A percentile compares a stretch with the other conserved stretches of the same genome.
phyloP scores from a whole-genome alignment of 495 filamentous ascomycete species.

The Antarctomyces pellizariae region DNA sequence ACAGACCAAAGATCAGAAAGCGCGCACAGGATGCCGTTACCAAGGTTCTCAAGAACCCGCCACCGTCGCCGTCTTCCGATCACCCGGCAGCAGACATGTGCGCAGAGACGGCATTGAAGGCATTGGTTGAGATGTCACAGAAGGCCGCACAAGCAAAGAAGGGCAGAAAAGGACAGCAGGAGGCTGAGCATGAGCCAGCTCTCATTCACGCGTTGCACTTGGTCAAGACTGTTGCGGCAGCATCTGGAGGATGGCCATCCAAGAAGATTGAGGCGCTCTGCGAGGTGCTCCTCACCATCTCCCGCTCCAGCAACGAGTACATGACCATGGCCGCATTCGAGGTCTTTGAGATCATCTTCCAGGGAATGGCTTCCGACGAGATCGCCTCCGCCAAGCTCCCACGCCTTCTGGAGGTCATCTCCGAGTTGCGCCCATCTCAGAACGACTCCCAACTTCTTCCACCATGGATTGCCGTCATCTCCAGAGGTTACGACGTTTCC shows the following conservation, averaged over 20 bases:
- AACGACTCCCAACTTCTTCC: constrained; percentile 84
- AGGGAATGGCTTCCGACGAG: constrained; percentile 57
- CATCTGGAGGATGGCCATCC: constrained; percentile 89
- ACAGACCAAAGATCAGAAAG: constrained; percentile 85
- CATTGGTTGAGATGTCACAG: constrained; percentile 40
- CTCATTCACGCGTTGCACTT: constrained; percentile 82
- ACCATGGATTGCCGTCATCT: constrained; percentile 88
- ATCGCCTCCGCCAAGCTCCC: constrained; percentile 73
- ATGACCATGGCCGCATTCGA: constrained; percentile 91
- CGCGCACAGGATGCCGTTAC: constrained; percentile 74
- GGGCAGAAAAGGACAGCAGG: constrained; percentile 34
- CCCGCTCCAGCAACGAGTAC: constrained; percentile 72
- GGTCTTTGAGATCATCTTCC: constrained; percentile 89
- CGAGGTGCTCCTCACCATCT: constrained; percentile 68
- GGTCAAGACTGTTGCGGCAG: constrained; percentile 63
- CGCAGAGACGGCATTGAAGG: constrained; percentile 65
- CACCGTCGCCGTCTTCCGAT: constrained; percentile 73
- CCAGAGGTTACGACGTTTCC: constrained; percentile 81
- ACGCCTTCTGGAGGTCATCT: constrained; percentile 61
- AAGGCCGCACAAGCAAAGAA: constrained; percentile 35
- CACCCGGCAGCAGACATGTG: constrained; percentile 92
- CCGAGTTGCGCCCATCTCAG: constrained; percentile 66
- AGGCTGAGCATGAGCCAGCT: constrained; percentile 44
- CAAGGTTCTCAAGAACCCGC: constrained; percentile 57
- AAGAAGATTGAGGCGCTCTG: constrained; percentile 82